Percentiles rank a stretch among this genome's conserved stretches.
Evolutionary conservation across 345 rosid genomes (phyloP).

Genomic region (Conringia planisiliqua): DNA sequence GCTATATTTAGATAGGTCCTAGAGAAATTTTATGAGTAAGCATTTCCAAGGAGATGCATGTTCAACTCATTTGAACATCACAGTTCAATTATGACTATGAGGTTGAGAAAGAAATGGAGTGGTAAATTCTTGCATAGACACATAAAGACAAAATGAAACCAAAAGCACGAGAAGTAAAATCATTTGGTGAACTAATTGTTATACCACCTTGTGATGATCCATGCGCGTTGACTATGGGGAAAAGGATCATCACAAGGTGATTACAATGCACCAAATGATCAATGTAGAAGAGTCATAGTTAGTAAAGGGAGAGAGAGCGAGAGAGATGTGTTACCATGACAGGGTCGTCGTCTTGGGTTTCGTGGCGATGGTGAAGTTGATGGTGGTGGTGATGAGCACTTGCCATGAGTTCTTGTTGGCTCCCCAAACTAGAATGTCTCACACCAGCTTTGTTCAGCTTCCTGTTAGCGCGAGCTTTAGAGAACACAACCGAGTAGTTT

Average conservation of each 20-base stretch:
- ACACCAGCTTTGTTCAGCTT: constrained; percentile 52
- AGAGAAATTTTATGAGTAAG: not conserved
- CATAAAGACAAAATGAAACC: not conserved
- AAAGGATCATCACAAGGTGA: constrained; percentile 30
- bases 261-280: not conserved
- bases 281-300: not conserved
- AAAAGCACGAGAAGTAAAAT: not conserved
- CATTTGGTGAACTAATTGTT: not conserved
- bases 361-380: constrained; percentile 22
- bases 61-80: constrained; percentile 16
- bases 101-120: not conserved
- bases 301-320: not conserved
- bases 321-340: constrained; percentile 39
- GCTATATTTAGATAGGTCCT: not conserved
- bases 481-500: constrained; percentile 62
- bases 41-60: constrained; percentile 6
- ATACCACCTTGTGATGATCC: constrained; percentile 36
- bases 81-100: not conserved
- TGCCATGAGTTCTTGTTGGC: constrained; percentile 44
- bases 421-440: constrained; percentile 48
- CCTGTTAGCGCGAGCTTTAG: constrained; percentile 64
- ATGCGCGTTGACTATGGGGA: constrained; percentile 50
- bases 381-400: constrained; percentile 28
- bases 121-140: not conserved
- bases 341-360: constrained; percentile 43